Evolutionary conservation across 2,329 filamentous ascomycete species (phyloP).

Genomic region (Fusarium virguliforme): DNA sequence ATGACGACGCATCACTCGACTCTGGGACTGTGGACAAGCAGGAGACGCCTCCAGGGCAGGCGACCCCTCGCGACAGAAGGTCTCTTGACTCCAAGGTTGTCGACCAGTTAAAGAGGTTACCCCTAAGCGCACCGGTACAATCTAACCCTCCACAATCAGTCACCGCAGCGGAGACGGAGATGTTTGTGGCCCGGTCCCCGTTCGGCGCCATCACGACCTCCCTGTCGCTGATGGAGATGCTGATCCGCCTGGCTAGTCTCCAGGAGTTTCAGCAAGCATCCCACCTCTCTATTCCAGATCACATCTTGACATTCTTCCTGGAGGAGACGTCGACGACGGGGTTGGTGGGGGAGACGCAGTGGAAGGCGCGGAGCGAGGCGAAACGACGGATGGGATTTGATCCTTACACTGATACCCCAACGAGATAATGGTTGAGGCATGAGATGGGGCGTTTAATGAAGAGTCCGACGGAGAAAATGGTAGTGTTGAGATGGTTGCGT

Average conservation of each 20-base stretch:
- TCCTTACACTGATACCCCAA: constrained; percentile 66
- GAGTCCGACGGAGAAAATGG: constrained; percentile 15
- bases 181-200: constrained; percentile 61
- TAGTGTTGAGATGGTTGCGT: constrained; percentile 22
- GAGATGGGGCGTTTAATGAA: constrained; percentile 11
- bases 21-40: constrained; percentile 53
- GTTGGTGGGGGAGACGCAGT: constrained; percentile 63
- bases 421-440: constrained; percentile 38
- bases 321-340: constrained; percentile 71
- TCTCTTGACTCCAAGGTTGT: constrained; percentile 60
- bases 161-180: constrained; percentile 44
- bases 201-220: constrained; percentile 70
- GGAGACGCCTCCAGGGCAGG: constrained; percentile 27
- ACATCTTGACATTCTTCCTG: constrained; percentile 90
- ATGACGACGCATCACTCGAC: constrained; percentile 67
- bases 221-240: constrained; percentile 86
- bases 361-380: constrained; percentile 63
- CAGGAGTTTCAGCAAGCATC: constrained; percentile 94
- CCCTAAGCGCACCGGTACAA: constrained; percentile 49
- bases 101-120: constrained; percentile 60
- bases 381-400: constrained; percentile 70
- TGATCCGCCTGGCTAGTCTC: constrained; percentile 87
- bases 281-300: constrained; percentile 90
- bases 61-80: constrained; percentile 37
- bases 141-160: constrained; percentile 21